Evolutionary conservation across 441 rosid genomes (phyloP), one percentile per base, ranked within the genome.

Genomic region (Adansonia madagascariensis): DNA sequence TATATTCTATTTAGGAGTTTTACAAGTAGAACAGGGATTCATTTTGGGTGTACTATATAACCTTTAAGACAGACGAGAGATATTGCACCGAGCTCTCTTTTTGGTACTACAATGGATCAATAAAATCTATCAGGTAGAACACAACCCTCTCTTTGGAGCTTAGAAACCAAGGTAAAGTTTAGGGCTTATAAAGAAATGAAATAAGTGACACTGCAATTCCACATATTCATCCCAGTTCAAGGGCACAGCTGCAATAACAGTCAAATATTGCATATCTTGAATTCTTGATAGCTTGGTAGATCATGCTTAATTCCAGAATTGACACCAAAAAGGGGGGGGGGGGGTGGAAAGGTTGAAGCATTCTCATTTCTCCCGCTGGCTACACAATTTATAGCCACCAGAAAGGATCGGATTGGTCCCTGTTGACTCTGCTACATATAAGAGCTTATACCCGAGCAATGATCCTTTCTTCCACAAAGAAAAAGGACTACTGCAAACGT

Each of bases 361-460:
- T 49, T 66, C 71, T 73, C 67, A 77, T 44, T 49, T 65, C 74
- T 75, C 68, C 78, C 52, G 80, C 80, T 44, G 80, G 63, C 84
- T 78, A 78, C 76, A 72, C 67, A 65, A 55, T 61, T 65, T 27
- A 77, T 46, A 77, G 81, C 67, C 77, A 81, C 67, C 55, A 80
- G 55, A 79, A 74, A 72, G 56, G 79, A 78, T 73, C 17, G 60
- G 60, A 0, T 55, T 43, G 53, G 77, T 75, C 77, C 72, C 57
- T 2, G 11, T 10, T 4, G 22, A 73, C 76, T 73, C 76, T 59
- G 64, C 64, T 71, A 9, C 76, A 73, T 53, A 72, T 68, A 70
- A 70, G 44, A 62, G 71, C 77, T 64, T 15, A 57, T 60, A n/a
- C 47, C 35, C 27, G 63, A 55, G 64, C n/a, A 55, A 55, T 55